Evolutionary conservation across 2,329 filamentous ascomycete genomes (phyloP), one percentile per base, ranked within the genome.

Genomic region (Aspergillus udagawae): DNA sequence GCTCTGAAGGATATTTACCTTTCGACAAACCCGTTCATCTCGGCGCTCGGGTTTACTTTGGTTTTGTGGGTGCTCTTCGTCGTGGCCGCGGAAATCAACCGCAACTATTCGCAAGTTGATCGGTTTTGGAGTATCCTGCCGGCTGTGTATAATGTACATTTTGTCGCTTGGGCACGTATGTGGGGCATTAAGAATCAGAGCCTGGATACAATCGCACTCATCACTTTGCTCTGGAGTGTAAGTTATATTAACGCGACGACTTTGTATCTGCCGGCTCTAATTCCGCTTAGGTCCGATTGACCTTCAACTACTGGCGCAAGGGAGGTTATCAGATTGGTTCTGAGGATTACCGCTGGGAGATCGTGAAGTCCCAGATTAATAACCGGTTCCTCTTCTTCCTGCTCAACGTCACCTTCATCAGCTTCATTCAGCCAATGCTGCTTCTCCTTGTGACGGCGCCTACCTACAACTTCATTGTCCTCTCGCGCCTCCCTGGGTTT

Each of bases 31-130:
- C 94, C 94, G 0, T 79, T 96, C 45, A 81, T 96, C 28, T 86
- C 85, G 0, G 89, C 85, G 2, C 82, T 95, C 62, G 87, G 85
- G 0, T 83, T 90, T 53, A 88, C 90, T 2, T 65, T 96, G 20
- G 80, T 86, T 44, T 73, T 96, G n/a, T 86, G 86, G 1, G 82
- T 82, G 4, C 68, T 94, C 28, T 89, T 95, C 67, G 78, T 96
- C 25, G 69, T 93, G 32, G 79, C 86, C 4, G 90, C 92, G 1
- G 93, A 97, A 74, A 76, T 91, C 77, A 97, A 95, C 76, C 84
- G 83, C 68, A 99, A 99, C 75, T 97, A 92, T 74, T 97, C 92
- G n/a, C 94, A 99, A 76, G 88, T 99, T 45, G 94, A 99, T 74
- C 86, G 94, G 51, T 78, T 88, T 66, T 99, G 94, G 94, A 94